Base-by-base conservation (phyloP, 257 asterid species). In the Apocynum venetum region DNA sequence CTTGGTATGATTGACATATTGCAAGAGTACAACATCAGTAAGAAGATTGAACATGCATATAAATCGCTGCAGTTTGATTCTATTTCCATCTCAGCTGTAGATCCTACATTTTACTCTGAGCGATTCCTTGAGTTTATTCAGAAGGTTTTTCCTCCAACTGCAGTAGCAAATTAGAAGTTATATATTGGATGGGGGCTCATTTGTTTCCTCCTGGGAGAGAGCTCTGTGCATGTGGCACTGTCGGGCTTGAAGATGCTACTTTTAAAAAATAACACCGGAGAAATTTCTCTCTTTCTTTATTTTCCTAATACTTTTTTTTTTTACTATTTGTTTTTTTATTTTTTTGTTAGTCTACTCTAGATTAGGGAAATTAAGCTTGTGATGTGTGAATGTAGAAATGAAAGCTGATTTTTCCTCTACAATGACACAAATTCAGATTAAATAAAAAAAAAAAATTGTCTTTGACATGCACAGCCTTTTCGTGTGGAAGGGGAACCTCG, bases 1-100 rank as follows among this genome's bases (percentile, higher is more conserved):
- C 85, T 96, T 75, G 98, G 99, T 59, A 90, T 96, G 55, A 93
- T 96, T 38, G 98, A 96, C 88, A 96, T 96, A 84, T 82, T 96
- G 87, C 99, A 96, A 87, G 98, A 96, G 78, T 93, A 96, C 89
- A 90, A 96, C 84, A 82, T 96, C 40, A 82, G 83, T 70, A 96
- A 96, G 88, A 96, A 90, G 97, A 79, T 93, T 0, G 98, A 96
- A 44, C 99, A 89, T 31, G 91, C 97, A 49, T 93, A 90, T 78
- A 93, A 96, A 78, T 89, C 98, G 56, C 53, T 93, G 79, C 96
- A 91, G 74, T 96, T 93, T 76, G 96, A 95, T 78, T 89, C 99
- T 3, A 35, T 93, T 36, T 90, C 92, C 60, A 93, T 96, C 71
- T 96, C 99, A 11, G 96, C 98, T 0, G 99, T 93, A 8, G 97